Percentiles rank a stretch among this genome's conserved stretches.
These are phyloP conservation scores for Ustulina deusta DNA, from an alignment of 2,329 filamentous ascomycete genomes.

Conservation along the genomic window DNA sequence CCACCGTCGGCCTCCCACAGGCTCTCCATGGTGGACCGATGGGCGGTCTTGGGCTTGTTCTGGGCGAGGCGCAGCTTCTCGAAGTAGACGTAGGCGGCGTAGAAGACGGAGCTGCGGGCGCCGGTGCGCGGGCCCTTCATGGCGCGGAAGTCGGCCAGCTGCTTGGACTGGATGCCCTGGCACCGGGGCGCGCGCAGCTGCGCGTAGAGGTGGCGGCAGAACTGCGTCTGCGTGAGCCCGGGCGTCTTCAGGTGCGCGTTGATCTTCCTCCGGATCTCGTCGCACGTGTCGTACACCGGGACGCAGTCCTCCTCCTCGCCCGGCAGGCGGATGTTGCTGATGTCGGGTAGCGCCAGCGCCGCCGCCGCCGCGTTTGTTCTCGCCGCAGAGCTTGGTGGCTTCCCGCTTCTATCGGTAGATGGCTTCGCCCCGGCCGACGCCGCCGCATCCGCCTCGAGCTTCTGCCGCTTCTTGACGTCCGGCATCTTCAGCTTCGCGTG, in stretches of 20 bases:
- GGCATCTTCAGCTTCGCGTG: conserved; percentile 45
- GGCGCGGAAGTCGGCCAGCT: conserved; percentile 61
- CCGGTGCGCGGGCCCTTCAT: conserved; percentile 62
- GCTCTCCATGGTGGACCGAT: conserved; percentile 62
- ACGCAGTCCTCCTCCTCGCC: conserved; percentile 60
- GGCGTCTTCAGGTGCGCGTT: conserved; percentile 60
- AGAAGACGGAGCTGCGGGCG: conserved; percentile 61
- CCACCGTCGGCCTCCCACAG: conserved; percentile 36
- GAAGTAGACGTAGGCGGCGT: conserved; percentile 69
- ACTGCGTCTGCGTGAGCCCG: conserved; percentile 62
- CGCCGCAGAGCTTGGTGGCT: conserved; percentile 3
- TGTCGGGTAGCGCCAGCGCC: conserved; percentile 47
- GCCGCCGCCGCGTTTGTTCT: conserved; percentile 8
- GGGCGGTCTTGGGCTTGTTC: conserved; percentile 63
- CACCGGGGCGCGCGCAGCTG: conserved; percentile 52
- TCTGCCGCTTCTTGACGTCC: conserved; percentile 44
- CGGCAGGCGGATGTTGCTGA: conserved; percentile 56
- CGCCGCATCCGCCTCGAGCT: conserved; percentile 36
- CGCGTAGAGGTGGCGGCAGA: conserved; percentile 58
- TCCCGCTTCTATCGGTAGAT: not conserved
- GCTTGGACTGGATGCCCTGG: conserved; percentile 52
- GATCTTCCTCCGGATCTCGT: conserved; percentile 69
- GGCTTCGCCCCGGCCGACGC: not conserved
- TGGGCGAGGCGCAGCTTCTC: conserved; percentile 68
- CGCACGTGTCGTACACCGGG: conserved; percentile 67